phyloP scores from a whole-genome alignment of 2,329 filamentous ascomycete species.

The Dendryphion nanum region DNA sequence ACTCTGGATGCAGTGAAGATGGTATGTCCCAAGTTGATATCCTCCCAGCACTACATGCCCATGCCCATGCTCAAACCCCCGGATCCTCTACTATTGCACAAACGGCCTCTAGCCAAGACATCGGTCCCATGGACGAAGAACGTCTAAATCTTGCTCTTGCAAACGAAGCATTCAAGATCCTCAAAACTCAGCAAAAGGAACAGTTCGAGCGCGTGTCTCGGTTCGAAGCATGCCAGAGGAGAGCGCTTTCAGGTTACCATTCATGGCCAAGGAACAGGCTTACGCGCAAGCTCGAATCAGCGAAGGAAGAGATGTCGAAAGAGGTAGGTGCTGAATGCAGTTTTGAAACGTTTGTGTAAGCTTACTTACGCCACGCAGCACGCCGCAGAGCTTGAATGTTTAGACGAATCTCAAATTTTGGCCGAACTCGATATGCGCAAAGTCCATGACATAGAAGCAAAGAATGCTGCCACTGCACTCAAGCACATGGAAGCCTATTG shows the following conservation, averaged over 20 bases:
- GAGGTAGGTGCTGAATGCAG: slow-evolving; percentile 20
- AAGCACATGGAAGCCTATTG: slow-evolving; percentile 52
- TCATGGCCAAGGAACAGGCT: slow-evolving; percentile 20
- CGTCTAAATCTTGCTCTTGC: slow-evolving; percentile 20
- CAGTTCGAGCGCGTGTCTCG: slow-evolving; percentile 27
- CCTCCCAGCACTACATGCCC: slow-evolving; percentile 7
- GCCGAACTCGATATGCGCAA: slow-evolving; percentile 44
- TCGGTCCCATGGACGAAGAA: slow-evolving; percentile 14
- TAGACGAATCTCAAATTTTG: slow-evolving; percentile 46
- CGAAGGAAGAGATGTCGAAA: slow-evolving; percentile 20
- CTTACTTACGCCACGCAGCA: slow-evolving; percentile 34
- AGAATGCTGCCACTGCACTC: slow-evolving; percentile 45
- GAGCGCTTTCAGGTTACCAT: slow-evolving; percentile 27
- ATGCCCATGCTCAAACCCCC: slow-evolving; percentile 5
- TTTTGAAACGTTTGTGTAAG: slow-evolving; percentile 2
- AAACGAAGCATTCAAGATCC: slow-evolving; percentile 24
- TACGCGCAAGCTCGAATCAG: slow-evolving; percentile 17
- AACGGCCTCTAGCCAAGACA: slow-evolving; percentile 7
- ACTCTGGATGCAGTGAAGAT: slow-evolving; percentile 29
- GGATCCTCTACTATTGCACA: slow-evolving; percentile 7
- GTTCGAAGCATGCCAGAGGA: slow-evolving; percentile 34
- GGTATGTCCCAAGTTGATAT: slow-evolving; percentile 21
- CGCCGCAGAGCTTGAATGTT: slow-evolving; percentile 36
- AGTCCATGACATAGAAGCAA: slow-evolving; percentile 41
- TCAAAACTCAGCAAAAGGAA: slow-evolving; percentile 27